Conservation (phyloP, 1,284 basidiomycete genomes). For the Ceraceosorus bombacis region DNA sequence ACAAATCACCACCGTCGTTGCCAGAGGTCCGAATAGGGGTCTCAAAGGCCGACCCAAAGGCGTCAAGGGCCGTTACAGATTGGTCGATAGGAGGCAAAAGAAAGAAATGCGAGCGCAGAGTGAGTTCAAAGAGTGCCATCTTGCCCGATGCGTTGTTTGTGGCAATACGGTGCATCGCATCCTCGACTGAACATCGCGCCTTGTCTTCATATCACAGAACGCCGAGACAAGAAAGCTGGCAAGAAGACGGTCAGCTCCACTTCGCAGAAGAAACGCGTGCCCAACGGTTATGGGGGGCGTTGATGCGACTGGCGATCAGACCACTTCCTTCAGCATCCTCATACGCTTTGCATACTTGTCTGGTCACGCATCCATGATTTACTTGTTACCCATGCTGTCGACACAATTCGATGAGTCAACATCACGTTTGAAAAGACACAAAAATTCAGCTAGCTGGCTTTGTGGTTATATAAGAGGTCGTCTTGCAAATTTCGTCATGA, state of each 20-base stretch:
- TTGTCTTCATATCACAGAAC: slow-evolving; percentile 7
- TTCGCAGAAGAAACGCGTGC: slow-evolving; percentile 22
- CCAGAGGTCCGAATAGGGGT: slow-evolving; percentile 80
- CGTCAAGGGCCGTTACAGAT: slow-evolving; percentile 63
- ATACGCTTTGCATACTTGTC: no score
- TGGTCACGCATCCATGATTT: no score
- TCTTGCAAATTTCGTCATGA: no score
- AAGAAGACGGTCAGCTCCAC: slow-evolving; percentile 36
- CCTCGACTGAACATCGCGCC: background rate
- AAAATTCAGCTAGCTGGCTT: no score
- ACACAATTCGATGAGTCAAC: no score
- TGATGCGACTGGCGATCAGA: no score
- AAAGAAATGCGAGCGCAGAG: slow-evolving; percentile 45
- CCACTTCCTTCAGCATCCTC: no score
- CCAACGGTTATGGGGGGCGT: slow-evolving; percentile 25
- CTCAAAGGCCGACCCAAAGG: slow-evolving; percentile 90
- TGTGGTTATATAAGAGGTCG: no score
- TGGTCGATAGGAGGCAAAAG: slow-evolving; percentile 47
- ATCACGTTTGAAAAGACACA: no score
- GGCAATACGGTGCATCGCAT: background rate
- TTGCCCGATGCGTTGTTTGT: slow-evolving; percentile 1
- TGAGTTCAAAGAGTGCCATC: background rate
- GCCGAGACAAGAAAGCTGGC: slow-evolving; percentile 39
- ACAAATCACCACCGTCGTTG: slow-evolving; percentile 82
- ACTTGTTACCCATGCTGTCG: no score